Percentiles rank a stretch among this genome's conserved stretches.
Conservation (phyloP, 352 stramenopile species). For the Globisporangium spinosum region DNA sequence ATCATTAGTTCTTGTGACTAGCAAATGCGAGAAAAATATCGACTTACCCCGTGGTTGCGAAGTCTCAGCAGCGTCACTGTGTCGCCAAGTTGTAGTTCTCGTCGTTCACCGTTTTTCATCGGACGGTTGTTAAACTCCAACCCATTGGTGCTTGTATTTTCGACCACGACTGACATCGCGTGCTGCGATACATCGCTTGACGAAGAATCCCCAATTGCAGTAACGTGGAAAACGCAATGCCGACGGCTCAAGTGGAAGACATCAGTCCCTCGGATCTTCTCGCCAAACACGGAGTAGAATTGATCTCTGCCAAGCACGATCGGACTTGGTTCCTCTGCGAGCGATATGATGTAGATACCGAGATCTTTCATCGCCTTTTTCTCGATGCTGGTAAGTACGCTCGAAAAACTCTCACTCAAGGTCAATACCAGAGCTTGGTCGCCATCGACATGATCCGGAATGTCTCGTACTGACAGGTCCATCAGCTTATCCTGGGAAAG, state of each 20-base stretch:
- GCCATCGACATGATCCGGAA: conserved; percentile 21
- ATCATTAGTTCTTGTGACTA: background rate
- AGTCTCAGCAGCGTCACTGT: conserved; percentile 57
- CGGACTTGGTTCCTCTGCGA: conserved; percentile 25
- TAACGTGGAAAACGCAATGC: conserved; percentile 63
- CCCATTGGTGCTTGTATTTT: conserved; percentile 75
- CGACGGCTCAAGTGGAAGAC: conserved; percentile 53
- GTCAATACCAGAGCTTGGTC: conserved; percentile 26
- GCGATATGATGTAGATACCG: conserved; percentile 42
- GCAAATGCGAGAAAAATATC: background rate
- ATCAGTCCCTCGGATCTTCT: conserved; percentile 52
- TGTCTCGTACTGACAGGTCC: conserved; percentile 66
- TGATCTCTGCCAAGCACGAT: conserved; percentile 46
- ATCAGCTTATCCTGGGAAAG: conserved; percentile 63
- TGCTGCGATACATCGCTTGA: conserved; percentile 20
- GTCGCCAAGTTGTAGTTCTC: conserved; percentile 51
- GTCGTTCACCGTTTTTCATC: conserved; percentile 42
- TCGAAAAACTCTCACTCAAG: conserved; percentile 38
- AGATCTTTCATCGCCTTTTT: conserved; percentile 41
- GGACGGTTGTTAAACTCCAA: conserved; percentile 50
- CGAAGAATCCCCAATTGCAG: conserved; percentile 20
- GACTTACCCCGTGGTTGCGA: conserved; percentile 37
- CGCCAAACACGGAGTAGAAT: conserved; percentile 65
- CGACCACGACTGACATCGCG: conserved; percentile 42
- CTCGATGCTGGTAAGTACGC: conserved; percentile 39